Base-by-base conservation (phyloP, 768 basidiomycete species). In the Tylopilus sp. region DNA sequence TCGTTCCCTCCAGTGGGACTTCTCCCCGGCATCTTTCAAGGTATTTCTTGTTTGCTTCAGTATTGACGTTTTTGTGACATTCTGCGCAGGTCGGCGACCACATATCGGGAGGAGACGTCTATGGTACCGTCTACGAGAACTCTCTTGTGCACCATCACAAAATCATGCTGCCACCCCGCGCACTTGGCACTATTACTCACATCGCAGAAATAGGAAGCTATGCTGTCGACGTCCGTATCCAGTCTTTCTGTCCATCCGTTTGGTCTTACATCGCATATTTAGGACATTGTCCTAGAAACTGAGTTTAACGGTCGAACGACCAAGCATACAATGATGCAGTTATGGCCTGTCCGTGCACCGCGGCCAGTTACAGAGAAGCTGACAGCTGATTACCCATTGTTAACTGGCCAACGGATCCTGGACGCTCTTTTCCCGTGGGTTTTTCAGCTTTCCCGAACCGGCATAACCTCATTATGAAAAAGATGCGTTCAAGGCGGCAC, bases 331-430 rank as follows among this genome's bases (percentile, higher is more conserved):
- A 85, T 99, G 83, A 90, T 97, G 91, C 97, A 99, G 65, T 76
- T 95, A 28, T 99, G 97, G 97, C 97, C 97, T 58, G 97, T 99
- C 55, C 91, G 97, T 64, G 97, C 95, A 18, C 94, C 97, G 44
- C 83, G 97, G 49, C 97, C 97, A 11, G 88, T 93, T 23, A 76
- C 90, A n/a, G 91, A 98, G 75, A 98, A 98, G 73, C 81, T 88
- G 63, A 95, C 89, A 3, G 95, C 95, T 50, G 82, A 95, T 69
- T 81, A 83, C 69, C 97, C 97, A 39, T 77, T 99, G 17, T 74
- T 94, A 31, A 99, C 97, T 44, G 97, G 97, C 43, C 97, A 99
- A 71, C 90, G 97, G 56, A 94, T 99, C 57, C 75, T 99, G 42
- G 97, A 99, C 62, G 91, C 95, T 4, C 76, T 98, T 47, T 99